Evolutionary conservation across 1,284 basidiomycete genomes (phyloP), one percentile per base, ranked within the genome.

Genomic region (Cutaneotrichosporon sp.): DNA sequence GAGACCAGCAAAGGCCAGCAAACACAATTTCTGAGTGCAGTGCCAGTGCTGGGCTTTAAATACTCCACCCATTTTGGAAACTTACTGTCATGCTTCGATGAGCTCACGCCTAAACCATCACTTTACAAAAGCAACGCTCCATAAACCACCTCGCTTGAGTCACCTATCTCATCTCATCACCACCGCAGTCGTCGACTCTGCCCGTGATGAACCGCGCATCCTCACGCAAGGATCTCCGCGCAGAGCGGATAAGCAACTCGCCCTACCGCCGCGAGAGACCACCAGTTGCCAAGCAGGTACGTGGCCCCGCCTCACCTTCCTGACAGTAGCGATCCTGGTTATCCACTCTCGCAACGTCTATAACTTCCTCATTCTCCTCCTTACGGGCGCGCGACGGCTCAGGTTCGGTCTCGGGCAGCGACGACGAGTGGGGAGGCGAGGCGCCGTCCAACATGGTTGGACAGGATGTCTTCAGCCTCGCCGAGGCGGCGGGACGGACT

Each of bases 371-470:
- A 40, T 69, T 75, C 30, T 66, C 76, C 10, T 66, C 69, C 2
- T 73, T 76, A 57, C 65, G 67, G 26, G 26, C 21, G 8, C 57
- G 57, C 2, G 65, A 68, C 47, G 63, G 56, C 22, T 77, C 76
- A 0, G 63, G 56, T 22, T 78, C 76, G 0, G 72, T 76, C 38
- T 76, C 76, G 14, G 77, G 76, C 2, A 74, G 73, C 42, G 76
- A 79, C 55, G 77, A 79, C 58, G 69, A 68, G 21, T 79, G 76
- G 76, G 70, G 74, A 55, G 77, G 76, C 8, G 62, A 69, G 32
- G 64, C 69, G 4, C 74, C 75, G 0, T 52, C 50, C 0, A 51
- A 16, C 5, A 76, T 76, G 72, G 34, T 62, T 4, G 73, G 69
- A 1, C 68, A 71, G 56, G 76, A 79, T 56, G 62, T 78, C 7